Evolutionary conservation across 495 filamentous ascomycete genomes (phyloP), one percentile per base, ranked within the genome.

Genomic region (Darksidea phi): DNA sequence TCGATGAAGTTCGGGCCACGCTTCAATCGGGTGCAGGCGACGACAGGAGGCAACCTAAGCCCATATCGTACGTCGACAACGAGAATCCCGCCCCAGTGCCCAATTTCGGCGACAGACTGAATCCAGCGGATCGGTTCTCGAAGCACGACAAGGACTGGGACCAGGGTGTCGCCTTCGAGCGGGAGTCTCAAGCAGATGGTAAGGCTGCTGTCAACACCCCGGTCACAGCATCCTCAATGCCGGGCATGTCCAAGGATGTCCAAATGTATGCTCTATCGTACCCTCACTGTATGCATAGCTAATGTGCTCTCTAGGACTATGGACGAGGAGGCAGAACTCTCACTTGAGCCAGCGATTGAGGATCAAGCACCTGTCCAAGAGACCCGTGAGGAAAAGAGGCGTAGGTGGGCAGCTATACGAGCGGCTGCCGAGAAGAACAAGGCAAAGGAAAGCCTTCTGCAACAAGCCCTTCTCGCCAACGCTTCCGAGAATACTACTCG

Each of bases 391-490:
- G 88, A 93, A 69, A 88, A 93, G 51, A 87, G 90, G 11, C 91
- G 87, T 64, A 84, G 87, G 46, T 86, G 94, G 63, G 91, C 96
- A 76, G 91, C 90, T 24, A 89, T 95, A 66, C 86, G 89, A 70
- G 89, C 91, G 25, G 94, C 88, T 72, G 86, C 91, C 68, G 83
- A 36, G 17, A 21, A 84, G 71, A 83, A 82, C 46, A 82, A 85
- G 69, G 81, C 85, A 50, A 88, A 86, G 7, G 88, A 88, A 4
- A 17, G 13, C 23, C 76, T 95, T 63, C 80, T 86, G 60, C 83
- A 93, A 17, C 89, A 94, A 73, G 88, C 88, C 49, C 74, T 95
- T 37, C 84, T 84, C 59, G 80, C 79, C 48, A 80, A 79, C 52
- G 82, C 81, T 53, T 78, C 79, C 25, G 80, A 79, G 59, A 75